Evolutionary conservation across 1,139 yeast species (phyloP).

Genomic region (Sugiyamaella xylanicola): DNA sequence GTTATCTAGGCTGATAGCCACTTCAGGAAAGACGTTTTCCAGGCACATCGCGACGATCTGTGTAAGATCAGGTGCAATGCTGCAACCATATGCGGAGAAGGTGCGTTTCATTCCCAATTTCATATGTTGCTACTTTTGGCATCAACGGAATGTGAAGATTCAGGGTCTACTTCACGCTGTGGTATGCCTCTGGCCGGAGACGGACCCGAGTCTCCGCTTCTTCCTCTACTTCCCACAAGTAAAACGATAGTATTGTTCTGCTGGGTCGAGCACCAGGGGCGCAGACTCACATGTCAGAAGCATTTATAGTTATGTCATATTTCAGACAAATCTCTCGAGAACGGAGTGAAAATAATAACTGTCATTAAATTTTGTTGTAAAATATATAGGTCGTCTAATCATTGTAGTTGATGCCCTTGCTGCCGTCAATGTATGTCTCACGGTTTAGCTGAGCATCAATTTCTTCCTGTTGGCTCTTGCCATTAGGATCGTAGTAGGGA

Average conservation of each 20-base stretch:
- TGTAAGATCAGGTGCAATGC: not conserved
- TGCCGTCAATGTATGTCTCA: conserved; percentile 32
- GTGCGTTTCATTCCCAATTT: not conserved
- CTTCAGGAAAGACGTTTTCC: not conserved
- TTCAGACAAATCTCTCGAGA: no score
- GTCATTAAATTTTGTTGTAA: not conserved
- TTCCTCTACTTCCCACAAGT: no score
- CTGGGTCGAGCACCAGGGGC: no score
- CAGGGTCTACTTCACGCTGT: not conserved
- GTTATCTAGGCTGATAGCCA: not conserved
- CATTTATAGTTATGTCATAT: no score
- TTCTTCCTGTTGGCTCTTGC: conserved; percentile 36
- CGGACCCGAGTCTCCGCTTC: no score
- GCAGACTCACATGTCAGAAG: no score
- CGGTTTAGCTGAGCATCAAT: conserved; percentile 32
- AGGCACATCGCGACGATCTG: not conserved
- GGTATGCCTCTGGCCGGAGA: no score
- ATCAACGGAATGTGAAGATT: not conserved
- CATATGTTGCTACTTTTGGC: not conserved
- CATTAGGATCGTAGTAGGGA: conserved; percentile 36
- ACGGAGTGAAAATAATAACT: no score
- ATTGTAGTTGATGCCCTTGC: conserved; percentile 37
- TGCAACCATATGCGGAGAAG: not conserved
- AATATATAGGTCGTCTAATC: conserved; percentile 31
- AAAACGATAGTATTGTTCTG: no score